Evolutionary conservation across 305 asterid species (phyloP).

Genomic region (Solanum hybrid): DNA sequence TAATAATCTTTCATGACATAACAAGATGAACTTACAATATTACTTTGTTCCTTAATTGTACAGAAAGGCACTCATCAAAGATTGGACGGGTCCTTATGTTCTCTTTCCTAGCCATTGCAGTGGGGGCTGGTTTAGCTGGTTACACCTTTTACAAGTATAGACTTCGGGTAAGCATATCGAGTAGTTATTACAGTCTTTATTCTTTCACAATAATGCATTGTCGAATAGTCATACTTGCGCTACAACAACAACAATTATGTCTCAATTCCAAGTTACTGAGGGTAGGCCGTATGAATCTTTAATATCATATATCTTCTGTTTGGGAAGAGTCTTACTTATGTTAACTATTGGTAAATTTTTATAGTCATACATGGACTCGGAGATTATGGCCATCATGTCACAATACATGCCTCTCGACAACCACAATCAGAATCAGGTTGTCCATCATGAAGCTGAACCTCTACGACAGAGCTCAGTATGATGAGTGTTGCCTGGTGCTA

Average conservation of each 20-base stretch:
- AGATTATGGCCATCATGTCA: constrained; percentile 96
- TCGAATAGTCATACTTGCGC: background rate
- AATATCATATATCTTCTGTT: background rate
- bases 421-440: constrained; percentile 52
- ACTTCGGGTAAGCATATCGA: constrained; percentile 44
- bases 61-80: constrained; percentile 60
- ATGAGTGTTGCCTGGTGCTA: background rate
- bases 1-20: background rate
- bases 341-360: background rate
- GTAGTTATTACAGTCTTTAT: background rate
- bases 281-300: background rate
- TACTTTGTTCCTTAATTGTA: background rate
- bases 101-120: constrained; percentile 43
- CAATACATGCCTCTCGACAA: constrained; percentile 92
- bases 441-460: constrained; percentile 57
- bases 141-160: constrained; percentile 88
- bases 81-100: constrained; percentile 41
- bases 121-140: constrained; percentile 55
- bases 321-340: background rate
- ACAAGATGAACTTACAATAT: background rate
- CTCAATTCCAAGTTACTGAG: background rate
- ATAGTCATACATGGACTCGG: constrained; percentile 93
- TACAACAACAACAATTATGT: background rate
- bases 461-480: constrained; percentile 40
- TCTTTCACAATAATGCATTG: background rate